Base-by-base conservation (phyloP, 2,329 filamentous ascomycete genomes). In the Neonectria hederae region DNA sequence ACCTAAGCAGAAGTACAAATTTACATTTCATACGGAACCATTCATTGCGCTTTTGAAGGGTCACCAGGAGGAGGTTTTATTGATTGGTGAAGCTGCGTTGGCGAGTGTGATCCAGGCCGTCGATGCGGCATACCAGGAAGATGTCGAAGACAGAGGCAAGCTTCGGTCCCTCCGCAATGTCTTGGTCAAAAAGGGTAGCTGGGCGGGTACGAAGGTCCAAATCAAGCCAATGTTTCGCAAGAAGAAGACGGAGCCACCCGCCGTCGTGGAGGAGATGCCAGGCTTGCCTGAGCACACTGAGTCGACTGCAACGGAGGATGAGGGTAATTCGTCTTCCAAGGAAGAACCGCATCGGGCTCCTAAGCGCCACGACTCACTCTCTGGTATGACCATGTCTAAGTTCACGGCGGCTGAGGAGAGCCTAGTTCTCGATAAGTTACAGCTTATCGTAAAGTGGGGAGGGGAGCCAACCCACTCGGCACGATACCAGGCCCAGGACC, bases 191-290 rank as follows among this genome's bases (percentile, higher is more conserved):
- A 99, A 99, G 78, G 94, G 94, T 2, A 90, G 89, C 21, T 97
- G 95, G 92, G 90, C 94, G 4, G 96, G 96, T 0, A 99, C 96
- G 1, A 99, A 99, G 78, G 94, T 99, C 2, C 96, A 99, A 79
- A 98, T 99, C 77, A 99, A 99, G 79, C 96, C 96, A 10, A 97
- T 99, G 94, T 99, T 99, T 79, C 90, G 94, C 55, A 97, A 95
- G 81, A 90, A 93, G 74, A 93, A 89, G 74, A 87, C 89, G 3
- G 87, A 92, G 54, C 87, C 90, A 68, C 76, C 82, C 63, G 54
- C 75, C 3, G 63, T 76, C 2, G 75, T 80, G 4, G 76, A 79
- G 13, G 82, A 83, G 63, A 69, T 78, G 32, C 69, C 75, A 5
- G 66, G 66, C 14, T 21, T 70, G 5, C 74, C 79, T 13, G 77